Percentiles rank a stretch among this genome's conserved stretches.
These are phyloP conservation scores for Allomyces macrogynus DNA, from an alignment of 192 early-diverging fungal genomes.

Conservation along the genomic window DNA sequence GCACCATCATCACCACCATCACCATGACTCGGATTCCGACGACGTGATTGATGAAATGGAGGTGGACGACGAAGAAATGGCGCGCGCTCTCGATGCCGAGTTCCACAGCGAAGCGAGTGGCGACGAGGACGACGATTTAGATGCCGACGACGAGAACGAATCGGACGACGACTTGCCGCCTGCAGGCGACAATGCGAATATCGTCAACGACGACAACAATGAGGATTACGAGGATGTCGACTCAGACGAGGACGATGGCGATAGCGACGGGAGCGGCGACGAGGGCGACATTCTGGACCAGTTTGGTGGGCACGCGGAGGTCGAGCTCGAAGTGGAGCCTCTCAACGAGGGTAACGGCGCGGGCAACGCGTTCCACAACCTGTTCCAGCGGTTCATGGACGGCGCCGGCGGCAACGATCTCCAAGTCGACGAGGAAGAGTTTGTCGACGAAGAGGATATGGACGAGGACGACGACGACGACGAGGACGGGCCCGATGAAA, in stretches of 20 bases:
- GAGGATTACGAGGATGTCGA: slow-evolving; percentile 21
- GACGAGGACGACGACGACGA: slow-evolving; percentile 31
- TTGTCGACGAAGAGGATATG: slow-evolving; percentile 28
- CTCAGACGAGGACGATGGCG: slow-evolving; percentile 13
- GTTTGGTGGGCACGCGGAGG: slow-evolving; percentile 1
- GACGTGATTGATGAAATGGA: slow-evolving; percentile 25
- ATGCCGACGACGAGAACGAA: slow-evolving; percentile 25
- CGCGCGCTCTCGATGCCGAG: slow-evolving; percentile 23
- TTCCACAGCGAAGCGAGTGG: slow-evolving; percentile 20
- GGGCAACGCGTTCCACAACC: too few relatives aligned
- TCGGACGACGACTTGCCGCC: slow-evolving; percentile 22
- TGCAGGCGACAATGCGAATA: slow-evolving; percentile 1
- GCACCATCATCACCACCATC: slow-evolving; percentile 14
- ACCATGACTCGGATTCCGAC: slow-evolving; percentile 7
- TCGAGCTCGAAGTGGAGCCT: too few relatives aligned
- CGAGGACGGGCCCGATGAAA: slow-evolving; percentile 20
- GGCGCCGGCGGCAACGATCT: background rate
- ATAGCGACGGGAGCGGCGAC: slow-evolving; percentile 2
- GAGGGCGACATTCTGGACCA: background rate
- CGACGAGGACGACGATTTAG: slow-evolving; percentile 28
- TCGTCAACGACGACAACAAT: slow-evolving; percentile 9
- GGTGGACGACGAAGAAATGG: slow-evolving; percentile 31
- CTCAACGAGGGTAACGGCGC: too few relatives aligned
- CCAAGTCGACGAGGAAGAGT: slow-evolving; percentile 12
- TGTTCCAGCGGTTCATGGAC: too few relatives aligned